phyloP scores from a whole-genome alignment of 176 grass and related monocot species.

The Chloris gayana region DNA sequence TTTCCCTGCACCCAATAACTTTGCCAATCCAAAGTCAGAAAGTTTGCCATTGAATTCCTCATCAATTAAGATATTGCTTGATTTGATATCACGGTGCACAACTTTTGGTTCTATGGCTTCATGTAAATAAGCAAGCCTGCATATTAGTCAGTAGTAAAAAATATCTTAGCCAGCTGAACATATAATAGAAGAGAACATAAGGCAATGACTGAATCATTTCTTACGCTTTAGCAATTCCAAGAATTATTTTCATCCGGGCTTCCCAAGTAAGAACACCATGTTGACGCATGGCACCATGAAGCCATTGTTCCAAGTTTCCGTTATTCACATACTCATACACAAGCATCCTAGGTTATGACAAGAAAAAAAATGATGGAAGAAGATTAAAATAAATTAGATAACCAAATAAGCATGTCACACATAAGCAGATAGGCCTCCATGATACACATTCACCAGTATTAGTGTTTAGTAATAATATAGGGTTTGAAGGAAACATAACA shows the following conservation, averaged over 20 bases:
- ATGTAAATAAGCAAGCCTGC: constrained; percentile 41
- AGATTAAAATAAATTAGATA: background rate
- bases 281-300: constrained; percentile 38
- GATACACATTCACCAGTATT: background rate
- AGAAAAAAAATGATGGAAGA: background rate
- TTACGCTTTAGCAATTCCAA: constrained; percentile 73
- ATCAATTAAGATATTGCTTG: constrained; percentile 38
- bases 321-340: constrained; percentile 38
- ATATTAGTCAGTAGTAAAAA: background rate
- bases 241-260: constrained; percentile 44
- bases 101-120: constrained; percentile 42
- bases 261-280: constrained; percentile 37
- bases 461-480: background rate
- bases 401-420: background rate
- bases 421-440: background rate
- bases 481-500: background rate
- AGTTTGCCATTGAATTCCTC: constrained; percentile 39
- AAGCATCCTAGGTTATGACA: constrained; percentile 43
- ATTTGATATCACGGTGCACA: constrained; percentile 39
- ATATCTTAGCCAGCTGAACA: constrained; percentile 2
- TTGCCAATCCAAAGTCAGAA: constrained; percentile 46
- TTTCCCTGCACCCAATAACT: constrained; percentile 37
- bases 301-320: constrained; percentile 38
- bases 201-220: constrained; percentile 1
- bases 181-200: background rate